Percentiles rank a stretch among this genome's conserved stretches.
Evolutionary conservation across 2,329 filamentous ascomycete species (phyloP).

Genomic region (Laburnicola sp.): DNA sequence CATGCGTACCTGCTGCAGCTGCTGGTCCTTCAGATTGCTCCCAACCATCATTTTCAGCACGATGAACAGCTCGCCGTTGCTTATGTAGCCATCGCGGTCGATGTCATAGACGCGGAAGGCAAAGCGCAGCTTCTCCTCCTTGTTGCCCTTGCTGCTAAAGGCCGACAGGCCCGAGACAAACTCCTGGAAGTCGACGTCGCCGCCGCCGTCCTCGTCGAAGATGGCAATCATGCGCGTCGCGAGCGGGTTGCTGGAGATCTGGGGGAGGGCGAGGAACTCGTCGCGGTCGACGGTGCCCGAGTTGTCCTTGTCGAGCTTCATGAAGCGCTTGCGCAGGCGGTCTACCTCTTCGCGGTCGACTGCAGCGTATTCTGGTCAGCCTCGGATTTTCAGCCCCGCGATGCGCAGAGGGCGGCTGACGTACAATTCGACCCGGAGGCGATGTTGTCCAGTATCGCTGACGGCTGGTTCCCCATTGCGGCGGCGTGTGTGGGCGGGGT

Average conservation of each 20-base stretch:
- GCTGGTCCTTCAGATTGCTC: conserved; percentile 97
- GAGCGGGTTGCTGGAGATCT: conserved; percentile 96
- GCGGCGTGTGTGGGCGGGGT: conserved; percentile 21
- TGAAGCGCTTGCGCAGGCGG: conserved; percentile 92
- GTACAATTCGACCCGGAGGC: conserved; percentile 95
- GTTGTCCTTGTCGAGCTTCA: conserved; percentile 99
- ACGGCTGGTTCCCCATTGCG: conserved; percentile 59
- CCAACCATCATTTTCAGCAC: conserved; percentile 99
- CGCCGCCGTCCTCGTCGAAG: conserved; percentile 97
- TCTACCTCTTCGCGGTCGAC: conserved; percentile 98
- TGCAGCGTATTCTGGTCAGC: conserved; percentile 47
- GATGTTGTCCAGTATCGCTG: conserved; percentile 86
- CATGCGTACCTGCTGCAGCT: conserved; percentile 74
- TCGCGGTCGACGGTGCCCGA: conserved; percentile 98
- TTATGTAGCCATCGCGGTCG: conserved; percentile 96
- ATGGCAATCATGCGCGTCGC: conserved; percentile 99
- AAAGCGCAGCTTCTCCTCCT: conserved; percentile 96
- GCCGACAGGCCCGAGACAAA: conserved; percentile 94
- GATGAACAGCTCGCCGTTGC: conserved; percentile 98
- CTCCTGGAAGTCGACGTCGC: conserved; percentile 97
- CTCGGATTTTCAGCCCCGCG: conserved; percentile 34
- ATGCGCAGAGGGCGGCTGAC: conserved; percentile 38
- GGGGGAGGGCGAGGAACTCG: conserved; percentile 94
- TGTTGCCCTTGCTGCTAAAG: conserved; percentile 97
- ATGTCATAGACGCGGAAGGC: conserved; percentile 99